phyloP scores from a whole-genome alignment of 2,329 filamentous ascomycete species.

The Beauveria brongniartii region DNA sequence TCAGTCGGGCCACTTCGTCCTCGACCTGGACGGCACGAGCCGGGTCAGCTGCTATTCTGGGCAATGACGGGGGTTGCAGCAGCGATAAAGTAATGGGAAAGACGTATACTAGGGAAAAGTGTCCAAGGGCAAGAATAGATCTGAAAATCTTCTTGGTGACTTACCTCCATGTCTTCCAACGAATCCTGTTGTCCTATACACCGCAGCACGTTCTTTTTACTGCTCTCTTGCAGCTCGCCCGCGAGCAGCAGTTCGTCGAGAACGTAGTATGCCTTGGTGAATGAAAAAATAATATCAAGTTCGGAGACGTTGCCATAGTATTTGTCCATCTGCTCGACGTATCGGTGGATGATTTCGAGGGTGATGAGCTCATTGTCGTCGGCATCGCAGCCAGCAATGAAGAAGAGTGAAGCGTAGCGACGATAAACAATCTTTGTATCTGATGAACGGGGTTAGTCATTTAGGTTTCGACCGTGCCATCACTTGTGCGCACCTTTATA shows the following conservation, averaged over 20 bases:
- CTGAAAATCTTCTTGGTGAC: constrained; percentile 29
- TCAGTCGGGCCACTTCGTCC: constrained; percentile 85
- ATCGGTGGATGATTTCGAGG: constrained; percentile 96
- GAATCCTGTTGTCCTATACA: constrained; percentile 97
- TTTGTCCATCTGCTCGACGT: constrained; percentile 99
- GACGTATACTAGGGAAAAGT: not conserved
- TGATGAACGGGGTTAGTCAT: constrained; percentile 27
- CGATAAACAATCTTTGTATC: constrained; percentile 99
- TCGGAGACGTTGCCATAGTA: constrained; percentile 99
- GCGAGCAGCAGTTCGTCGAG: constrained; percentile 92
- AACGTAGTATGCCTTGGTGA: constrained; percentile 99
- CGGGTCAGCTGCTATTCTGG: constrained; percentile 9
- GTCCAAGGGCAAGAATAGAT: not conserved
- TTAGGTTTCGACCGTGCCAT: not conserved
- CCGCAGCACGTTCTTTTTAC: constrained; percentile 95
- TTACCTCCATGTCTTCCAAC: constrained; percentile 98
- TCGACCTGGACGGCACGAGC: constrained; percentile 63
- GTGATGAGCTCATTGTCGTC: constrained; percentile 98
- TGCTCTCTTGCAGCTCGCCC: constrained; percentile 96
- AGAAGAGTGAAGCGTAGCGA: constrained; percentile 97
- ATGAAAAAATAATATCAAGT: constrained; percentile 99
- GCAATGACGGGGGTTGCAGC: not conserved
- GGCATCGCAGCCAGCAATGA: constrained; percentile 95
- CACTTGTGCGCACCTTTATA: constrained; percentile 69
- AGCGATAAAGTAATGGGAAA: not conserved